These are phyloP conservation scores for Crithidia acanthocephali DNA, from an alignment of 208 protist species.

Conservation along the genomic window DNA sequence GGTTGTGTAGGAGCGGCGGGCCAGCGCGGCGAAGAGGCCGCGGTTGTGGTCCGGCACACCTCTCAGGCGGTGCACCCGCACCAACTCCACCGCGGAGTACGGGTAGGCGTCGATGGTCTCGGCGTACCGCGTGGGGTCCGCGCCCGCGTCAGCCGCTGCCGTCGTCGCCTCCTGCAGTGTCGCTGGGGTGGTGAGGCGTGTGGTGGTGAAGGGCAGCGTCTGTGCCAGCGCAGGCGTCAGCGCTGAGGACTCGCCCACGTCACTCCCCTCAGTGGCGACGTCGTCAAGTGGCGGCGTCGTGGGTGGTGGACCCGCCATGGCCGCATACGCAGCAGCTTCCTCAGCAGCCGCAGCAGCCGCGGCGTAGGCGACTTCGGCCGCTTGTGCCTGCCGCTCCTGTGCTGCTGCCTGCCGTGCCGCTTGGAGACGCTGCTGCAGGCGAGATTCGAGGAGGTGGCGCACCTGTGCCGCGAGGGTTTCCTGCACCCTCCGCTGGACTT, in stretches of 20 bases:
- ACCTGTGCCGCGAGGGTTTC: slow-evolving; percentile 25
- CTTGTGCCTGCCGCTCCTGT: background rate
- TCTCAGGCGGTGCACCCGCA: slow-evolving; percentile 55
- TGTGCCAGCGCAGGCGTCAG: too few relatives aligned
- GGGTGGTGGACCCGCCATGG: background rate
- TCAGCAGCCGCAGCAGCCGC: background rate
- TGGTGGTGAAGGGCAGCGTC: background rate
- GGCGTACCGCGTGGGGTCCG: background rate
- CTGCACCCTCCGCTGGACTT: slow-evolving; percentile 28
- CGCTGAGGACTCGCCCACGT: too few relatives aligned
- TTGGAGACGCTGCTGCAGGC: slow-evolving; percentile 25
- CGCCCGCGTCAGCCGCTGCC: background rate
- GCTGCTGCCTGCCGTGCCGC: slow-evolving; percentile 11
- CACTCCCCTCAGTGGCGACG: too few relatives aligned
- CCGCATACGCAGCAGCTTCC: too few relatives aligned
- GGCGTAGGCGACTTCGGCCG: background rate
- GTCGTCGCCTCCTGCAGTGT: background rate
- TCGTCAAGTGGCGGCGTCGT: too few relatives aligned
- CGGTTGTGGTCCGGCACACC: slow-evolving; percentile 67
- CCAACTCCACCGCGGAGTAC: slow-evolving; percentile 38
- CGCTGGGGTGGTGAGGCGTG: background rate
- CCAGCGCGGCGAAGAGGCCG: slow-evolving; percentile 55
- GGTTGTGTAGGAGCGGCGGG: slow-evolving; percentile 29
- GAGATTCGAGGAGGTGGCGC: slow-evolving; percentile 24
- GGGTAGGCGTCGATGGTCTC: slow-evolving; percentile 5